Evolutionary conservation across 345 rosid species (phyloP), one percentile per base, ranked within the genome.

Genomic region (Brassica juncea): DNA sequence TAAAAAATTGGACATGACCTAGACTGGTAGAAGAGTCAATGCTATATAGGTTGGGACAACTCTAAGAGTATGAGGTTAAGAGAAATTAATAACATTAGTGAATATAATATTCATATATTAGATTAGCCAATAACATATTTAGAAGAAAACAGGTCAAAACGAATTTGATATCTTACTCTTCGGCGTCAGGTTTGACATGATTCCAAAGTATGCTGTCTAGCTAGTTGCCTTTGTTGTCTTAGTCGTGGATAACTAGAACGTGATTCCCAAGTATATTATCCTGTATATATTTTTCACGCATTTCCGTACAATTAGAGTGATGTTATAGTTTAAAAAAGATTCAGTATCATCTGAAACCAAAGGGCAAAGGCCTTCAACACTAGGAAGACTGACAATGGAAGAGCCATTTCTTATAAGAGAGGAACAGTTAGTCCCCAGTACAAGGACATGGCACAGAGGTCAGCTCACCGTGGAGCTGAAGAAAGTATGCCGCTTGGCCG

Each of bases 401-500:
- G 77, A 78, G 60, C 81, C 81, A 65, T 34, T 65, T 52, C 39
- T 78, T 11, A 19, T 55, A 11, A 42, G 11, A 30, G 25, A 44
- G 61, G 62, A 31, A n/a, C 11, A 60, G 32, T 6, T n/a, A 16
- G 31, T 11, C 44, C 31, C 75, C 75, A 32, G 27, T 2, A 35
- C 44, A 71, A 32, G 12, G 16, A 71, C 81, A 78, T 71, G 81
- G 72, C 66, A 66, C 8, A 14, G 1, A 11, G 25, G 12, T 9
- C 74, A 34, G 47, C 14, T 72, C 73, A 67, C 37, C 68, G 14
- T 59, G 39, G 55, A 77, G 57, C 65, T 77, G 25, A 77, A 77
- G 76, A 77, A 64, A 6, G 57, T 71, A 27, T 37, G 59, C 47
- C 64, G 1, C 58, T 55, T 78, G 55, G 81, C 81, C 10, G 76